Percentiles rank a stretch among this genome's conserved stretches.
phyloP scores from a whole-genome alignment of 2,329 filamentous ascomycete genomes.

The Colletotrichum orchidophilum region DNA sequence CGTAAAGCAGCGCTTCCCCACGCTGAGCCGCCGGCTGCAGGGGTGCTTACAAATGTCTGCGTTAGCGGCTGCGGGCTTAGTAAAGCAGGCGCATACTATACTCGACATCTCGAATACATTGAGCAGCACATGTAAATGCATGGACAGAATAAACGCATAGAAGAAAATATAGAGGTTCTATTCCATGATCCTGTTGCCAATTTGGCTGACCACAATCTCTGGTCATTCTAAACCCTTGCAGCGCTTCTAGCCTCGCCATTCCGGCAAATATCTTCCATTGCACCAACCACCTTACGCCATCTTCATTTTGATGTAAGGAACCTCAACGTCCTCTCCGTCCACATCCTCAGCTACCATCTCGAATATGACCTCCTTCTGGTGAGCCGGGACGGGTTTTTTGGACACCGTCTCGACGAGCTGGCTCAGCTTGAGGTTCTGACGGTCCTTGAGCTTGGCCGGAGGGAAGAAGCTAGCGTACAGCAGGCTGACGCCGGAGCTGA shows the following conservation, averaged over 20 bases:
- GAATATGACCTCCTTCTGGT: slow-evolving; percentile 96
- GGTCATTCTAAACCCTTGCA: background rate
- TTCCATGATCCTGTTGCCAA: background rate
- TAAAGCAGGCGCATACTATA: slow-evolving; percentile 1
- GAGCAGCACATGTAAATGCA: no score
- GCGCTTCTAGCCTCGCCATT: background rate
- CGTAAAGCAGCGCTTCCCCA: slow-evolving; percentile 39
- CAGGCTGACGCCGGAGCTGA: slow-evolving; percentile 96
- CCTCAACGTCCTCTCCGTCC: slow-evolving; percentile 92
- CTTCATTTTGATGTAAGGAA: slow-evolving; percentile 95
- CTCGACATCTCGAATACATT: background rate
- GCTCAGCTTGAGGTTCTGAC: slow-evolving; percentile 84
- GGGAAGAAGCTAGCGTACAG: slow-evolving; percentile 95
- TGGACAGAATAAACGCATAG: background rate
- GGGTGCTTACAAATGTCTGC: slow-evolving; percentile 29
- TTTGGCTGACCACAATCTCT: background rate
- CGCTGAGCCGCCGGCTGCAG: background rate
- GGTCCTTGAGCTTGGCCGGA: slow-evolving; percentile 80
- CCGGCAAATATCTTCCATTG: background rate
- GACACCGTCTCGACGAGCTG: slow-evolving; percentile 88
- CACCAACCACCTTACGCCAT: slow-evolving; percentile 50
- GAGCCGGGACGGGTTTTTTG: slow-evolving; percentile 88
- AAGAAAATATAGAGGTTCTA: background rate
- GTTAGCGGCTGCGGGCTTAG: background rate
- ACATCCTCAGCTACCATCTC: slow-evolving; percentile 93